Percentiles rank a stretch among this genome's conserved stretches.
Evolutionary conservation across 1,284 basidiomycete genomes (phyloP).

Genomic region (Moesziomyces sp.): DNA sequence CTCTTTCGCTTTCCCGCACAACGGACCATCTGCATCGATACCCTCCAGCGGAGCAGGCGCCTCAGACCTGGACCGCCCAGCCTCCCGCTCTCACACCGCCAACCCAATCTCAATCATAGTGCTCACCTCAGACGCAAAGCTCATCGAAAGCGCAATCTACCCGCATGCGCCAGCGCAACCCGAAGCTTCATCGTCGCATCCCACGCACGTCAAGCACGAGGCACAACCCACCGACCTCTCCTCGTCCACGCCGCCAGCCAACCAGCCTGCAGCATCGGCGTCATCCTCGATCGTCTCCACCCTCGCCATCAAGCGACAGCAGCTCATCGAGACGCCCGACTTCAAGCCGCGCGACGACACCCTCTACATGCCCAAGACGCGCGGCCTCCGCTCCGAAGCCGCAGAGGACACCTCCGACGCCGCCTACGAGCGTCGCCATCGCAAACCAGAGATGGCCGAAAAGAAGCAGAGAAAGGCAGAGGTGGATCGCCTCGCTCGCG

Average conservation of each 20-base stretch:
- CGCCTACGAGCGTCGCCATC: conserved; percentile 84
- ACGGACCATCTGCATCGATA: neutral
- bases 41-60: conserved; percentile 3
- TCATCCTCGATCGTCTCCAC: conserved; percentile 26
- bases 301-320: conserved; percentile 38
- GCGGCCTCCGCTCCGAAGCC: conserved; percentile 44
- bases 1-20: conserved; percentile 6
- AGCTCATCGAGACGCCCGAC: conserved; percentile 59
- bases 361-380: conserved; percentile 56
- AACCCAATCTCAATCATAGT: conserved; percentile 24
- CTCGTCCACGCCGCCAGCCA: conserved; percentile 4
- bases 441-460: conserved; percentile 85
- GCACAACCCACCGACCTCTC: conserved; percentile 5
- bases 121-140: conserved; percentile 21
- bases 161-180: conserved; percentile 4
- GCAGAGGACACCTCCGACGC: conserved; percentile 81
- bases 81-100: conserved; percentile 5
- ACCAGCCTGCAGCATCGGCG: neutral
- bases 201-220: conserved; percentile 8
- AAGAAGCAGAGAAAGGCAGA: conserved; percentile 84
- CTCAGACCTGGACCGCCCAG: neutral
- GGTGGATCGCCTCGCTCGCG: conserved; percentile 87
- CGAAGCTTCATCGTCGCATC: neutral
- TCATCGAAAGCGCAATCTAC: conserved; percentile 16
- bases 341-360: conserved; percentile 53